Conservation (phyloP, 441 rosid genomes). For the Euphorbia celastroides region DNA sequence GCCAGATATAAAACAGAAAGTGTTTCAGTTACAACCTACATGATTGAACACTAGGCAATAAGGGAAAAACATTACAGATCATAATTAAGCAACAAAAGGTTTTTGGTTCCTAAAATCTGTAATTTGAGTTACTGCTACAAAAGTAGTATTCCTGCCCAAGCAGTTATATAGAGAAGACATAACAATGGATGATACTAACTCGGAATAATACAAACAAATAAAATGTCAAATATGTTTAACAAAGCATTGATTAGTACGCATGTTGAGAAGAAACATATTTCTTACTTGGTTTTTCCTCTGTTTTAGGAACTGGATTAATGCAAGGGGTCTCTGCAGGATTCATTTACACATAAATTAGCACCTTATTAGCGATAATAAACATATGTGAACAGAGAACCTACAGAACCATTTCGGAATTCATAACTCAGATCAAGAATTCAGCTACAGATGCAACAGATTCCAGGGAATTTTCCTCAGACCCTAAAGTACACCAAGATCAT, state of each 20-base stretch:
- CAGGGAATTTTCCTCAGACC: not conserved
- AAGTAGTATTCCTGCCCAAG: not conserved
- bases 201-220: not conserved
- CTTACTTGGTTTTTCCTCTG: constrained; percentile 43
- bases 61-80: not conserved
- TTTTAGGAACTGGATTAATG: constrained; percentile 31
- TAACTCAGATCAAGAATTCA: not conserved
- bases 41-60: not conserved
- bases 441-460: not conserved
- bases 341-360: constrained; percentile 16
- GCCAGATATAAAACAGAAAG: constrained; percentile 15
- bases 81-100: not conserved
- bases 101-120: not conserved
- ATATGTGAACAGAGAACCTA: not conserved
- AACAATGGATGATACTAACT: not conserved
- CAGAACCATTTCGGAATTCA: not conserved
- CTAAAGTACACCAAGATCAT: not conserved
- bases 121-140: not conserved
- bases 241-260: not conserved
- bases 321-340: constrained; percentile 54
- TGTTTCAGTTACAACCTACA: constrained; percentile 1
- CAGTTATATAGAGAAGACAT: not conserved
- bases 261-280: constrained; percentile 3
- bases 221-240: not conserved
- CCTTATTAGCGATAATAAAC: not conserved